These are phyloP conservation scores for Limnanthes douglasii DNA, from an alignment of 345 rosid genomes.

Conservation along the genomic window DNA sequence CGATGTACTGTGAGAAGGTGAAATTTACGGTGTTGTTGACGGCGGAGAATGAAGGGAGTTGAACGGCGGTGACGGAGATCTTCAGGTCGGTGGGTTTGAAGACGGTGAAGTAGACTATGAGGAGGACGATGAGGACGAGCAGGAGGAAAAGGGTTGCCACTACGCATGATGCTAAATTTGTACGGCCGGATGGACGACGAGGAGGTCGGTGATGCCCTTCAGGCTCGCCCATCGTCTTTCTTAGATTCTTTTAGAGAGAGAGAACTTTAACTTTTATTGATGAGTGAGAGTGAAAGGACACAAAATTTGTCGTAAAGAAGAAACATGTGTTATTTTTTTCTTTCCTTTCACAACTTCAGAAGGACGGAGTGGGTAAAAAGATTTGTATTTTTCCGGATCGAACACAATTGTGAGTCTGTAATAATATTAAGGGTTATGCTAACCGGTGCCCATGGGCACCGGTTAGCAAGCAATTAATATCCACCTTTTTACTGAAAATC, in stretches of 20 bases:
- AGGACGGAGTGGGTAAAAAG: no score
- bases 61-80: constrained; percentile 77
- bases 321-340: no score
- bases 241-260: background rate
- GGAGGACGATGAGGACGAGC: constrained; percentile 38
- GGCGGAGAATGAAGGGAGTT: constrained; percentile 86
- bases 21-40: constrained; percentile 77
- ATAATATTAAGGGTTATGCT: no score
- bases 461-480: no score
- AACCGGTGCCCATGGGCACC: no score
- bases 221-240: constrained; percentile 17
- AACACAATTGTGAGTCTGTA: no score
- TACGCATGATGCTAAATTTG: constrained; percentile 86
- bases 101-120: constrained; percentile 85
- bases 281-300: no score
- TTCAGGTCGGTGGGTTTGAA: constrained; percentile 82
- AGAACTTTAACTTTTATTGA: no score
- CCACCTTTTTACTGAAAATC: no score
- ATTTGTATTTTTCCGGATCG: no score
- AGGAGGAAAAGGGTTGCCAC: constrained; percentile 81
- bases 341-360: no score
- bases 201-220: constrained; percentile 17
- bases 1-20: constrained; percentile 79
- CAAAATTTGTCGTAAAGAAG: no score
- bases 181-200: constrained; percentile 38